Conservation (phyloP, 495 filamentous ascomycete species). For the Aspergillus saccharolyticus region DNA sequence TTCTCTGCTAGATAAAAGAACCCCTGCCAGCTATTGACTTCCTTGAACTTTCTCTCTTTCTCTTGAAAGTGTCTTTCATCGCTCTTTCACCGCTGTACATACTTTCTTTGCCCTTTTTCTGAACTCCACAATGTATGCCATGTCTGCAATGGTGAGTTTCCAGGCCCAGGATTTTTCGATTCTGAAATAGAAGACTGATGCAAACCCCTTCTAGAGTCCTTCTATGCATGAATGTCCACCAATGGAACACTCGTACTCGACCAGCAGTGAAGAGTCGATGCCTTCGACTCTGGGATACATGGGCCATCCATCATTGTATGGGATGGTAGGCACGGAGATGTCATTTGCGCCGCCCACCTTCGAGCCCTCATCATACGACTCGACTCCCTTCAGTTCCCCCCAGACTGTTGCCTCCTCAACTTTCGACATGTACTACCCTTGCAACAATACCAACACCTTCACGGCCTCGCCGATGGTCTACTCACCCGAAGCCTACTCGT, state of each 20-base stretch:
- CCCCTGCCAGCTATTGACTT: not conserved
- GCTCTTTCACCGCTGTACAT: not conserved
- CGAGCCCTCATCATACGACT: slow-evolving; percentile 15
- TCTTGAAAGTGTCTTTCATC: not conserved
- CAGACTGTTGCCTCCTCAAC: slow-evolving; percentile 3
- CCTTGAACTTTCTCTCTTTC: not conserved
- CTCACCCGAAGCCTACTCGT: slow-evolving; percentile 12
- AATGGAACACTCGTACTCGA: slow-evolving; percentile 23
- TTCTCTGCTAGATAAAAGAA: not conserved
- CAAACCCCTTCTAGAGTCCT: slow-evolving; percentile 7
- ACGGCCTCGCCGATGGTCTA: slow-evolving; percentile 14
- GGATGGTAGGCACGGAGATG: slow-evolving; percentile 23
- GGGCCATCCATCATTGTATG: slow-evolving; percentile 26
- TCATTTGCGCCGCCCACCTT: slow-evolving; percentile 11
- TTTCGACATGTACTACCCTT: slow-evolving; percentile 6
- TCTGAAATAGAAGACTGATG: slow-evolving; percentile 1
- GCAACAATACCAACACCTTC: slow-evolving; percentile 5
- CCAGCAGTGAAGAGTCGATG: slow-evolving; percentile 20
- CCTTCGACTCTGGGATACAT: slow-evolving; percentile 21
- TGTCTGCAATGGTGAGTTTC: slow-evolving; percentile 6
- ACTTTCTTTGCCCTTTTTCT: not conserved
- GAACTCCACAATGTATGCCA: not conserved
- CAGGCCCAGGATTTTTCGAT: not conserved
- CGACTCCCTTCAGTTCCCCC: slow-evolving; percentile 3
- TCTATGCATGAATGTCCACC: slow-evolving; percentile 17